Evolutionary conservation across 768 basidiomycete genomes (phyloP).

Genomic region (Mycena floridula): DNA sequence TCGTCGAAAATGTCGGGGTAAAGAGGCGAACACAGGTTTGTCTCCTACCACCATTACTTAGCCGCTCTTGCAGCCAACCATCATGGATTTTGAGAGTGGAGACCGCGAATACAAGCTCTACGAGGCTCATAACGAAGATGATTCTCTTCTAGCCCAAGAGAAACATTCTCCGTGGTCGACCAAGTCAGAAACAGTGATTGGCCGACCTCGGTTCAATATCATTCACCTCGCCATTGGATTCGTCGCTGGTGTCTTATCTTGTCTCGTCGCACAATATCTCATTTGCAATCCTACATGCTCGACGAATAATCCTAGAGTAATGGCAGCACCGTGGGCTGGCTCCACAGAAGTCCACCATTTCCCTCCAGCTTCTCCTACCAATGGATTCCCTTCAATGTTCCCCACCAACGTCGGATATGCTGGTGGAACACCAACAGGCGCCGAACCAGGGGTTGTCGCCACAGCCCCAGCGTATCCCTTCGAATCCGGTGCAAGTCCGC

Average conservation of each 20-base stretch:
- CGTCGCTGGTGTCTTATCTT: conserved; percentile 44
- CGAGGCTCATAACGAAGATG: conserved; percentile 21
- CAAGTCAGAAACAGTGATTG: conserved; percentile 11
- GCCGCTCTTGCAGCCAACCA: neutral
- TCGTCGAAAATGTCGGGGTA: too few species aligned
- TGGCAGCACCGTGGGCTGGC: conserved; percentile 66
- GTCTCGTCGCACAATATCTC: conserved; percentile 44
- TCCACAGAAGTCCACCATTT: conserved; percentile 64
- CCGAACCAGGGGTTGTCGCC: conserved; percentile 63
- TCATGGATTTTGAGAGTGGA: conserved; percentile 7
- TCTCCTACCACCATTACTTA: too few species aligned
- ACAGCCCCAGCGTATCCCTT: conserved; percentile 78
- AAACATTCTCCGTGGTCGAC: neutral
- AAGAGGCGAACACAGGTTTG: too few species aligned
- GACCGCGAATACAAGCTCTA: conserved; percentile 5
- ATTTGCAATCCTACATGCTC: conserved; percentile 34
- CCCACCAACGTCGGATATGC: conserved; percentile 74
- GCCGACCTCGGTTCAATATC: conserved; percentile 22
- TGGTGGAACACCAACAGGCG: conserved; percentile 75
- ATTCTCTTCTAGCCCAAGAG: conserved; percentile 26
- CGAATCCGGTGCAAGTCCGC: conserved; percentile 62
- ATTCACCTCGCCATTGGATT: conserved; percentile 45
- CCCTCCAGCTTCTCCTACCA: conserved; percentile 72
- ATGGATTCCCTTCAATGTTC: conserved; percentile 64
- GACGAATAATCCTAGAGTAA: too few species aligned